phyloP scores from a whole-genome alignment of 306 rosid species.

The Cucumis hystrix region DNA sequence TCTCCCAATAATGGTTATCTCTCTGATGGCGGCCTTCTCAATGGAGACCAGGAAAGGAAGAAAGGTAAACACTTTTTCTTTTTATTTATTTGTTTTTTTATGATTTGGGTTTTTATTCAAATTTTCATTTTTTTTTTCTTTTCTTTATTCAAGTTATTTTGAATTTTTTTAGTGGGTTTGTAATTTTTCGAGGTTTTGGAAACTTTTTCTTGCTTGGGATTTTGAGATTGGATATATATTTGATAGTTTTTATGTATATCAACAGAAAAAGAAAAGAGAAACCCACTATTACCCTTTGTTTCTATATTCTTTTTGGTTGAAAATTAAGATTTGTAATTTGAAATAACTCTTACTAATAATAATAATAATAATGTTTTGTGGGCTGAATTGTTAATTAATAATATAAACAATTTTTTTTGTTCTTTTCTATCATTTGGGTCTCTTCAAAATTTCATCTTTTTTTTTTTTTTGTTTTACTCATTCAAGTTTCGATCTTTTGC shows the following conservation, averaged over 20 bases:
- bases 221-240: not conserved
- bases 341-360: too few species aligned
- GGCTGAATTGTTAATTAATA: too few species aligned
- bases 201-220: not conserved
- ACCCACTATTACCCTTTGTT: not conserved
- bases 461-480: not conserved
- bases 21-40: conserved; percentile 63
- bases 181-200: not conserved
- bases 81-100: too few species aligned
- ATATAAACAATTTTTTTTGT: too few species aligned
- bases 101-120: too few species aligned
- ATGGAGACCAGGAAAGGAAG: conserved; percentile 48
- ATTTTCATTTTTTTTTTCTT: not conserved
- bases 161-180: not conserved
- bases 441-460: not conserved
- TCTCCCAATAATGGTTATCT: conserved; percentile 36
- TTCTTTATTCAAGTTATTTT: not conserved
- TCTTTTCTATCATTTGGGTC: not conserved
- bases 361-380: too few species aligned
- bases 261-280: too few species aligned
- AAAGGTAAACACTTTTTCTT: conserved; percentile 24
- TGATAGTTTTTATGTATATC: not conserved
- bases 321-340: too few species aligned
- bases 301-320: not conserved
- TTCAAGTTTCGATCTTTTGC: not conserved